Conservation (phyloP, 2,329 filamentous ascomycete species). For the Trichoderma koningii region DNA sequence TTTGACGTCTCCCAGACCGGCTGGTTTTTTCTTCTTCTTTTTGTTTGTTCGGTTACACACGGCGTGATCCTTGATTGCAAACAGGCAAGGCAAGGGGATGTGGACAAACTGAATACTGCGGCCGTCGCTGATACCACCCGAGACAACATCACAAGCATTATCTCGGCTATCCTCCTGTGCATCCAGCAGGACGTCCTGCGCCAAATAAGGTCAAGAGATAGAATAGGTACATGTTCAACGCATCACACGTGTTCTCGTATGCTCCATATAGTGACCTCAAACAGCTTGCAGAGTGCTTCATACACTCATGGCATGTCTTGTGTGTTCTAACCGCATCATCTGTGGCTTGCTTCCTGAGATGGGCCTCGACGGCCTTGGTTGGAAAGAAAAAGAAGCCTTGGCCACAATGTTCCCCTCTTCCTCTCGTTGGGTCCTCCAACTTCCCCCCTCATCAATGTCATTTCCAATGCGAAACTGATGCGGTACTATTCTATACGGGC, state of each 20-base stretch:
- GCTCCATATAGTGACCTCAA: neutral
- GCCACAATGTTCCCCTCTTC: neutral
- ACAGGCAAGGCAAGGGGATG: neutral
- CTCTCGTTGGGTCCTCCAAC: neutral
- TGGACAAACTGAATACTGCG: neutral
- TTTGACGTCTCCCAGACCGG: neutral
- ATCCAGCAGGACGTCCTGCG: neutral
- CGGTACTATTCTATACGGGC: constrained; percentile 21
- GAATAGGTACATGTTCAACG: neutral
- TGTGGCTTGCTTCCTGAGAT: neutral
- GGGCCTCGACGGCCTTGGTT: neutral
- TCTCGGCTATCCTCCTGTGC: neutral
- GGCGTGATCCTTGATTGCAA: neutral
- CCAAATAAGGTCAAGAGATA: neutral
- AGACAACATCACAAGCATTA: neutral
- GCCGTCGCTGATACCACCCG: no score
- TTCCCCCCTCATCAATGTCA: constrained; percentile 15
- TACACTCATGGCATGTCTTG: constrained; percentile 5
- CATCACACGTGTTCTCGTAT: neutral
- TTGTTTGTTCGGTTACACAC: neutral
- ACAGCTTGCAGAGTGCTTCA: constrained; percentile 6
- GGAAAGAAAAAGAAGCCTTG: neutral
- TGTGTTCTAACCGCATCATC: constrained; percentile 10
- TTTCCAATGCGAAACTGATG: constrained; percentile 20
- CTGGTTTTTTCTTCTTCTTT: neutral